These are phyloP conservation scores for Hypoxylon sp. DNA, from an alignment of 2,329 filamentous ascomycete genomes.

Conservation along the genomic window DNA sequence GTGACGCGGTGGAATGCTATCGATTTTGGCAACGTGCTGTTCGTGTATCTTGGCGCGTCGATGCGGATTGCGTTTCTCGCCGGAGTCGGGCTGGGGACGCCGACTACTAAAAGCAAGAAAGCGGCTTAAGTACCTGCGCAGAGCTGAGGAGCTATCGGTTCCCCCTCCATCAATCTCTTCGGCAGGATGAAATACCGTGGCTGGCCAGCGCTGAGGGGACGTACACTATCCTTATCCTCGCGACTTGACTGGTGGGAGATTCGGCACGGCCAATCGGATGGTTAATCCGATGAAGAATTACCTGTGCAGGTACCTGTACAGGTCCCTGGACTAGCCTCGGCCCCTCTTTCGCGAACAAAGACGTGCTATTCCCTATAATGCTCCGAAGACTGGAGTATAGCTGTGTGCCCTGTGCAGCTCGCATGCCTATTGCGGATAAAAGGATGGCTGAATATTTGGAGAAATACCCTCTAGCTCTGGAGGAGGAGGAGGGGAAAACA, in stretches of 20 bases:
- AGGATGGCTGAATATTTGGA: slow-evolving; percentile 15
- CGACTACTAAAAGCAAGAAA: slow-evolving; percentile 44
- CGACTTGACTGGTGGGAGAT: slow-evolving; percentile 55
- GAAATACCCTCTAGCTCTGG: slow-evolving; percentile 6
- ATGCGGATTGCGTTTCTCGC: slow-evolving; percentile 70
- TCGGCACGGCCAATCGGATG: slow-evolving; percentile 45
- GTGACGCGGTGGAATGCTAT: slow-evolving; percentile 73
- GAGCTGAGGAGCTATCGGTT: neutral
- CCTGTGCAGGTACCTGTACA: too few relatives aligned
- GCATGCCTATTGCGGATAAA: slow-evolving; percentile 32
- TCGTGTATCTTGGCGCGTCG: slow-evolving; percentile 75
- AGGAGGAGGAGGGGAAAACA: slow-evolving; percentile 1
- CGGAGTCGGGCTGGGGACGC: slow-evolving; percentile 64
- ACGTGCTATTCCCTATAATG: neutral
- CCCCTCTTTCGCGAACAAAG: slow-evolving; percentile 27
- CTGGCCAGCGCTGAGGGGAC: slow-evolving; percentile 17
- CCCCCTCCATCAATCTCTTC: slow-evolving; percentile 10
- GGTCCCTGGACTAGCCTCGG: slow-evolving; percentile 31
- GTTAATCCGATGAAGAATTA: slow-evolving; percentile 30
- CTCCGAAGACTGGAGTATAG: slow-evolving; percentile 23
- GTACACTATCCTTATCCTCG: slow-evolving; percentile 33
- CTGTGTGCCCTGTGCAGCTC: slow-evolving; percentile 1
- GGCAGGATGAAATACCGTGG: slow-evolving; percentile 40
- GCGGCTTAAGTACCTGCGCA: too few relatives aligned
- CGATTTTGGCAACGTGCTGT: slow-evolving; percentile 76